Evolutionary conservation across 2,329 filamentous ascomycete genomes (phyloP).

Genomic region (Sporothrix brunneoviolacea): DNA sequence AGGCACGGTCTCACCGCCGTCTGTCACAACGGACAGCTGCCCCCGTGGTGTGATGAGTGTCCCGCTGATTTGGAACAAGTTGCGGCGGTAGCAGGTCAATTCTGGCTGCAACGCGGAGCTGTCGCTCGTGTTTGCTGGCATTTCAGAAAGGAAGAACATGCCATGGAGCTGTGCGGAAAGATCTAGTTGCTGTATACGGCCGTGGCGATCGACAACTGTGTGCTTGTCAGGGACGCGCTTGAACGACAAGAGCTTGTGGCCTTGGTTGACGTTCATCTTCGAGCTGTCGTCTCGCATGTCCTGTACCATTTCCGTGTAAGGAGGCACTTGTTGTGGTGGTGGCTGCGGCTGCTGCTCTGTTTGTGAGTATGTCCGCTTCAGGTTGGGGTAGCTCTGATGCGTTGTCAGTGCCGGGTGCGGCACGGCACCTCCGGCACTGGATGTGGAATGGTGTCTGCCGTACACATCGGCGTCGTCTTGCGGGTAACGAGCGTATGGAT

Average conservation of each 20-base stretch:
- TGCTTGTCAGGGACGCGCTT: conserved; percentile 52
- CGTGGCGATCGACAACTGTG: conserved; percentile 53
- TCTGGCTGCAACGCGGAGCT: conserved; percentile 62
- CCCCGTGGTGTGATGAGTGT: conserved; percentile 74
- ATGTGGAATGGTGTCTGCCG: conserved; percentile 36
- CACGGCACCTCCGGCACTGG: conserved; percentile 10
- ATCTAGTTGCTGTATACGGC: conserved; percentile 54
- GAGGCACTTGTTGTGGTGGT: conserved; percentile 25
- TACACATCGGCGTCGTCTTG: conserved; percentile 50
- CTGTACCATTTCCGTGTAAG: conserved; percentile 56
- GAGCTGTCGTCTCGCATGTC: conserved; percentile 53
- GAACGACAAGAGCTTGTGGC: conserved; percentile 56
- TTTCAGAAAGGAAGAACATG: conserved; percentile 84
- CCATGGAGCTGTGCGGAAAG: conserved; percentile 70
- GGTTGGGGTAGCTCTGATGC: conserved; percentile 47
- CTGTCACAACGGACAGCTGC: conserved; percentile 72
- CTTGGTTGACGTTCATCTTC: conserved; percentile 51
- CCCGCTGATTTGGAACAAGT: conserved; percentile 92
- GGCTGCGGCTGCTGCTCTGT: conserved; percentile 30
- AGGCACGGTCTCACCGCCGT: conserved; percentile 75
- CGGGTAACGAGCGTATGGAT: conserved; percentile 48
- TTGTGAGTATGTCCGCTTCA: conserved; percentile 53
- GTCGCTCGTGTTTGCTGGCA: conserved; percentile 57
- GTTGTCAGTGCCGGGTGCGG: conserved; percentile 36
- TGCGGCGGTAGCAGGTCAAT: conserved; percentile 90